phyloP scores from a whole-genome alignment of 2,329 filamentous ascomycete species.

The Trichoderma citrinoviride region DNA sequence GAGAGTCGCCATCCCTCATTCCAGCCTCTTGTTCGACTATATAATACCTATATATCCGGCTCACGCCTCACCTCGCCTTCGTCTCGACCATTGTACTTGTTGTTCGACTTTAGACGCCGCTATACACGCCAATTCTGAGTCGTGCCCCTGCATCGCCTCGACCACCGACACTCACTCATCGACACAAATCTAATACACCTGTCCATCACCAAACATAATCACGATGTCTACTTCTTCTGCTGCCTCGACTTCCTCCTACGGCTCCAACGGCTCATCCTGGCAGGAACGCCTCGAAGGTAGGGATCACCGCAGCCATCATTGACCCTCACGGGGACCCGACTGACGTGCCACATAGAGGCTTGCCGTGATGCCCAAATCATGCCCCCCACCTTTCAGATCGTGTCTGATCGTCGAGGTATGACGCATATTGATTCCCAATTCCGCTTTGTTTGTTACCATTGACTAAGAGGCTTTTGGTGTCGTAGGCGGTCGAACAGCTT shows the following conservation, averaged over 20 bases:
- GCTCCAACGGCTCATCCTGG: conserved; percentile 41
- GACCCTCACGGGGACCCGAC: background rate
- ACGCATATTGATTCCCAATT: conserved; percentile 12
- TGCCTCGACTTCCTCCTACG: conserved; percentile 27
- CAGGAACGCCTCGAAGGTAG: conserved; percentile 57
- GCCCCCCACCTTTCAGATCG: conserved; percentile 63
- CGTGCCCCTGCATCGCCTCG: background rate
- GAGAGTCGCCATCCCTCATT: conserved; percentile 12
- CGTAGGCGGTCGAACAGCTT: conserved; percentile 81
- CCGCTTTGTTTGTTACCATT: background rate
- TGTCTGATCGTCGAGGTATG: conserved; percentile 73
- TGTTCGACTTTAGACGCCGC: background rate
- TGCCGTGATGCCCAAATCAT: conserved; percentile 54
- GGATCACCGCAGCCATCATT: background rate
- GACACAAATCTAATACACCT: background rate
- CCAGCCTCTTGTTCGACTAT: conserved; percentile 12
- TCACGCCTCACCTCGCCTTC: background rate
- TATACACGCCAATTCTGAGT: background rate
- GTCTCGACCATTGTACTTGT: background rate
- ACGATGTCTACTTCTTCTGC: conserved; percentile 27
- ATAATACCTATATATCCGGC: conserved; percentile 9
- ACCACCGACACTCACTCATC: background rate
- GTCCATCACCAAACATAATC: background rate
- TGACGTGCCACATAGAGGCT: conserved; percentile 44
- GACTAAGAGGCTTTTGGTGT: background rate